phyloP scores from a whole-genome alignment of 202 grass and related monocot species.

The Hordeum pubiflorum region DNA sequence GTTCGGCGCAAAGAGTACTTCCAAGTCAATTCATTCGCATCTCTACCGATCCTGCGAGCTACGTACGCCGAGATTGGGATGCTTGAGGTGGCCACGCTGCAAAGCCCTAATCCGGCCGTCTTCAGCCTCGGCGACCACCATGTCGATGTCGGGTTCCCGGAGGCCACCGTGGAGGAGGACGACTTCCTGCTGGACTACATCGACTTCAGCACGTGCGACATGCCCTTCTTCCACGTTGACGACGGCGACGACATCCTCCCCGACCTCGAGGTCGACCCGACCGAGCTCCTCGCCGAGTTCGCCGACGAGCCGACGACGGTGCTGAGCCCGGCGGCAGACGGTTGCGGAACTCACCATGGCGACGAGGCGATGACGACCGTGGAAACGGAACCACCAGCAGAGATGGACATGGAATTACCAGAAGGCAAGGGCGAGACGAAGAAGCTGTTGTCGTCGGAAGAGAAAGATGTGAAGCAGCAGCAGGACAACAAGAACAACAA shows the following conservation, averaged over 20 bases:
- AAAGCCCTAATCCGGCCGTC: conserved; percentile 37
- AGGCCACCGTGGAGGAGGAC: neutral
- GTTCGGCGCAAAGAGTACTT: neutral
- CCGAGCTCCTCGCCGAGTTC: conserved; percentile 75
- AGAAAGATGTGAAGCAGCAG: neutral
- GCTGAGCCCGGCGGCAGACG: neutral
- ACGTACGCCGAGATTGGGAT: conserved; percentile 21
- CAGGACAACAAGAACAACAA: neutral
- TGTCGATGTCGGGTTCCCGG: conserved; percentile 24
- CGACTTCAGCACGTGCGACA: conserved; percentile 57
- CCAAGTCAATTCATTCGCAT: neutral
- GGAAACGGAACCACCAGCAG: neutral
- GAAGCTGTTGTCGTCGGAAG: neutral
- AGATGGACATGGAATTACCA: neutral
- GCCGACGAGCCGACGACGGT: neutral
- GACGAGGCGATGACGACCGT: neutral
- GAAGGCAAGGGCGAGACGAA: neutral
- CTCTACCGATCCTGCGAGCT: neutral
- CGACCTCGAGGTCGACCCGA: conserved; percentile 81
- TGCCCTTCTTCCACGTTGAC: conserved; percentile 42
- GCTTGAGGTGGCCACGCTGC: conserved; percentile 66
- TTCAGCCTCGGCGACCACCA: conserved; percentile 7
- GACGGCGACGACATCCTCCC: conserved; percentile 79
- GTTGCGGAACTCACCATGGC: neutral
- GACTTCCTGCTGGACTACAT: conserved; percentile 74